Conservation (phyloP, 257 asterid species). For the Nicotiana knightiana region DNA sequence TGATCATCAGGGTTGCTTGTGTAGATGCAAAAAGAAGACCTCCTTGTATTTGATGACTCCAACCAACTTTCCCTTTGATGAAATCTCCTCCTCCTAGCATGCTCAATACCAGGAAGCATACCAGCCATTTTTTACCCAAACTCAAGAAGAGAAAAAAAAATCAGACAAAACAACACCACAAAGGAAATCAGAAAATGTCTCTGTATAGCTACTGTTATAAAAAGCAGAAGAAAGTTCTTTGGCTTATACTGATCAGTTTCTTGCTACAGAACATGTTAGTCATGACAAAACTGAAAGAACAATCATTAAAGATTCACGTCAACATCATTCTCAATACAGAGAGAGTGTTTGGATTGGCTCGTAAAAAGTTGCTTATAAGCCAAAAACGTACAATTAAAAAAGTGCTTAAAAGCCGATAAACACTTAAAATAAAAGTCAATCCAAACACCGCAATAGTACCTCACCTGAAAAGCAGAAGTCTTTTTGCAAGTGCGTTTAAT, state of each 20-base stretch:
- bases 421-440: too few species aligned
- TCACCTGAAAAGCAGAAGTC: neutral
- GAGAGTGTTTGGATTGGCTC: too few species aligned
- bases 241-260: too few species aligned
- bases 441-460: neutral
- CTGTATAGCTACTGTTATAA: too few species aligned
- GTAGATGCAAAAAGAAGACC: constrained; percentile 37
- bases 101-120: constrained; percentile 57
- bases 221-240: too few species aligned
- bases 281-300: neutral
- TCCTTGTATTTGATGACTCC: constrained; percentile 26
- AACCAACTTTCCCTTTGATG: constrained; percentile 26
- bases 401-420: too few species aligned
- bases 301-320: neutral
- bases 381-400: too few species aligned
- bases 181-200: too few species aligned
- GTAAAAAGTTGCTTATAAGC: too few species aligned
- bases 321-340: neutral
- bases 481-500: neutral
- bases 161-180: neutral
- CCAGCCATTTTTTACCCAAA: constrained; percentile 39
- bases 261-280: neutral
- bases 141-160: neutral
- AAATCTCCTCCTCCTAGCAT: constrained; percentile 54
- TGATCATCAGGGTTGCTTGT: constrained; percentile 22